Conservation (phyloP, 306 rosid genomes). For the Chamaecrista fasciculata region DNA sequence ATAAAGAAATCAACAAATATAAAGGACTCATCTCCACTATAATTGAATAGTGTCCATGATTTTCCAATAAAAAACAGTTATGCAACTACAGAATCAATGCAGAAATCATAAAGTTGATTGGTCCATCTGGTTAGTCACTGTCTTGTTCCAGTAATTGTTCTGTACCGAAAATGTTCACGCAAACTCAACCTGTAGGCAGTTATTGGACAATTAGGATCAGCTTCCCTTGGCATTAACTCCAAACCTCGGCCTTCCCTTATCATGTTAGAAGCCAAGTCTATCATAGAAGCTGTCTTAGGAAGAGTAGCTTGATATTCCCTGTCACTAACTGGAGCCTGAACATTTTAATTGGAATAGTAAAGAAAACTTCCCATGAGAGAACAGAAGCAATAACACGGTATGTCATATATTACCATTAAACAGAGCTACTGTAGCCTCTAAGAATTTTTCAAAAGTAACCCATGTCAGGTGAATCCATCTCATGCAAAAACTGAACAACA, state of each 20-base stretch:
- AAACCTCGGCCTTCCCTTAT: slow-evolving; percentile 75
- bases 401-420: background rate
- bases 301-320: slow-evolving; percentile 90
- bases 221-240: slow-evolving; percentile 82
- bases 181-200: slow-evolving; percentile 83
- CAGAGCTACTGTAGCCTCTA: background rate
- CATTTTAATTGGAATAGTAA: slow-evolving; percentile 33
- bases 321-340: slow-evolving; percentile 99
- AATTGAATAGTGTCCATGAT: slow-evolving; percentile 4
- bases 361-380: slow-evolving; percentile 24
- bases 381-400: slow-evolving; percentile 7
- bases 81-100: background rate
- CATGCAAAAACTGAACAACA: background rate
- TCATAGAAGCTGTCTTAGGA: slow-evolving; percentile 88
- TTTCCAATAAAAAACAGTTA: slow-evolving; percentile 14
- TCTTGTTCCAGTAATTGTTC: slow-evolving; percentile 5
- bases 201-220: slow-evolving; percentile 72
- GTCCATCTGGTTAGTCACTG: background rate
- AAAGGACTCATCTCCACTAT: slow-evolving; percentile 1
- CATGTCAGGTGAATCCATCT: slow-evolving; percentile 13
- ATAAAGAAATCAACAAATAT: background rate
- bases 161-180: slow-evolving; percentile 11
- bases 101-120: background rate
- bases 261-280: slow-evolving; percentile 93
- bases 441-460: too few relatives aligned